A percentile compares a stretch with the other conserved stretches of the same genome.
Evolutionary conservation across 2,329 filamentous ascomycete species (phyloP).

Genomic region (Ambrosiella cleistominuta): DNA sequence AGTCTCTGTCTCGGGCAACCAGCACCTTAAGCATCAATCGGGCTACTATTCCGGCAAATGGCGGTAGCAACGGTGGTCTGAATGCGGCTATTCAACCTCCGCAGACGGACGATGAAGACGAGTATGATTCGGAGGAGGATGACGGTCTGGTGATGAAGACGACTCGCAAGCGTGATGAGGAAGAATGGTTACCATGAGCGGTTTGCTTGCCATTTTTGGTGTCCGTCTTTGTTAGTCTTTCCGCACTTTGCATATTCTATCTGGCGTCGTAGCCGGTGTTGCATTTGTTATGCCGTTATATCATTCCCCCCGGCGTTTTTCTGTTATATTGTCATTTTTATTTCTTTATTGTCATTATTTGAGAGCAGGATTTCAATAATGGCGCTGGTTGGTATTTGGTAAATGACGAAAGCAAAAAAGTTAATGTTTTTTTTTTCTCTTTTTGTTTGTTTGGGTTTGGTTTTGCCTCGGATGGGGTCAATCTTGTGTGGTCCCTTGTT

Average conservation of each 20-base stretch:
- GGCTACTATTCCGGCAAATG: conserved; percentile 10
- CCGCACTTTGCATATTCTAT: neutral
- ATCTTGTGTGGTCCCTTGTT: too few species aligned
- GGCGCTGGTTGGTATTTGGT: conserved; percentile 9
- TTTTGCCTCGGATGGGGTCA: too few species aligned
- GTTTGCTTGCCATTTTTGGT: too few species aligned
- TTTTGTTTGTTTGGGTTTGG: too few species aligned
- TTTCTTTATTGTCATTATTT: neutral
- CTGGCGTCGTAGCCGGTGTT: neutral
- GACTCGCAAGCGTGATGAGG: conserved; percentile 37
- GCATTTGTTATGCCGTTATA: neutral
- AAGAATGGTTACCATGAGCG: conserved; percentile 38
- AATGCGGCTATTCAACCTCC: conserved; percentile 22
- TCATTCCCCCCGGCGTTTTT: neutral
- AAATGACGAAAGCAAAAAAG: conserved; percentile 11
- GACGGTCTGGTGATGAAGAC: conserved; percentile 39
- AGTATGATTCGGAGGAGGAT: conserved; percentile 25
- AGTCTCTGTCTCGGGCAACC: conserved; percentile 12
- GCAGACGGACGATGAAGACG: conserved; percentile 19
- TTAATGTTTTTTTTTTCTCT: neutral
- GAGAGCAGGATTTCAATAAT: conserved; percentile 4
- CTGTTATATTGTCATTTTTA: conserved; percentile 1
- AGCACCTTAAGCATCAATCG: conserved; percentile 7
- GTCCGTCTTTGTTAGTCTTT: neutral
- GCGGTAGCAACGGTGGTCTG: conserved; percentile 20